Conservation (phyloP, 306 rosid genomes). For the Coriaria nepalensis region DNA sequence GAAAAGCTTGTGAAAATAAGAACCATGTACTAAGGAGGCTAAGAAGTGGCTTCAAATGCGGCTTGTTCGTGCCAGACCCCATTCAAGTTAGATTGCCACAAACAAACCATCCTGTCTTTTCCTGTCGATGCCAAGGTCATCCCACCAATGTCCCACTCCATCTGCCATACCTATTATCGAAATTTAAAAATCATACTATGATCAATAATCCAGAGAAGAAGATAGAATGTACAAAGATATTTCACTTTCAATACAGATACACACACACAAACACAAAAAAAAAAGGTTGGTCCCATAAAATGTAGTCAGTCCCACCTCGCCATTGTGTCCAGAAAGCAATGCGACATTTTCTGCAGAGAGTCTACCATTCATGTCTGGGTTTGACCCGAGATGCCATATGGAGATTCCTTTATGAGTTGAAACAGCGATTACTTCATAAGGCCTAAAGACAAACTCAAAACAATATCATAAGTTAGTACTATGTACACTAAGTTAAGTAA, state of each 20-base stretch:
- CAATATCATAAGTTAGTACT: conserved; percentile 2
- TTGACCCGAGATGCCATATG: conserved; percentile 78
- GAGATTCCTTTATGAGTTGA: conserved; percentile 63
- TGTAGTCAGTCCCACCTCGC: conserved; percentile 37
- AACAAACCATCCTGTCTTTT: conserved; percentile 54
- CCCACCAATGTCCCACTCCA: conserved; percentile 99
- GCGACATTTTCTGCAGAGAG: conserved; percentile 65
- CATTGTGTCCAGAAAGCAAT: conserved; percentile 49
- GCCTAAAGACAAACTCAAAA: conserved; percentile 31
- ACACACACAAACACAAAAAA: background rate
- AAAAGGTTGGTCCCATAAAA: background rate
- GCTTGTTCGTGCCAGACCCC: conserved; percentile 90
- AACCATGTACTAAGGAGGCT: conserved; percentile 9
- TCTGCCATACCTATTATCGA: conserved; percentile 65
- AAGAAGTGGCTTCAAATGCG: conserved; percentile 54
- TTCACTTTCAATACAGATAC: background rate
- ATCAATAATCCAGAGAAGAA: no score
- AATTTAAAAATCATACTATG: background rate
- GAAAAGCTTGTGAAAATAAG: no score
- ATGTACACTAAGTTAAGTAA: background rate
- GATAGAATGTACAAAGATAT: background rate
- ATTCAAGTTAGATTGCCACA: conserved; percentile 83
- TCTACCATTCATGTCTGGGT: conserved; percentile 60
- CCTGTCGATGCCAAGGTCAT: conserved; percentile 91
- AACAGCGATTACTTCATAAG: conserved; percentile 63